These are phyloP conservation scores for Zopfia rhizophila DNA, from an alignment of 2,329 filamentous ascomycete genomes.

Conservation along the genomic window DNA sequence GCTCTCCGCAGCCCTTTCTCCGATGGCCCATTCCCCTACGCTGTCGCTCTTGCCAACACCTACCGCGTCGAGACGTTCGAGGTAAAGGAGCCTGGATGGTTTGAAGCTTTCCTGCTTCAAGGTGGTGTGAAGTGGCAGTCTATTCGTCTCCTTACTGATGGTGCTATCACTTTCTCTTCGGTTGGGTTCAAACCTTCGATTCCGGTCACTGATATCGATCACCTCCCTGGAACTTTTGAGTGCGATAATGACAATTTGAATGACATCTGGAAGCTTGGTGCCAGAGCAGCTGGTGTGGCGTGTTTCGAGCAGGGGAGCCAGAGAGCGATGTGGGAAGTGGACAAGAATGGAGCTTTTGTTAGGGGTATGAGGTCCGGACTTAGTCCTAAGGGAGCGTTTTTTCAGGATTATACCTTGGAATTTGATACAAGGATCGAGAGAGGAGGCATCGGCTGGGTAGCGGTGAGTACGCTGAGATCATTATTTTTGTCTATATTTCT, in stretches of 20 bases:
- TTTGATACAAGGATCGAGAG: constrained; percentile 52
- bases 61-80: constrained; percentile 55
- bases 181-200: constrained; percentile 48
- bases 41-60: too few species aligned
- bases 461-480: constrained; percentile 43
- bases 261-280: constrained; percentile 53
- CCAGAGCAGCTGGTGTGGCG: constrained; percentile 42
- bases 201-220: constrained; percentile 24
- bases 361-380: too few species aligned
- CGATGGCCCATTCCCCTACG: constrained; percentile 31
- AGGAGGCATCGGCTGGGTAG: constrained; percentile 53
- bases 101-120: constrained; percentile 51
- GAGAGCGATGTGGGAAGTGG: too few species aligned
- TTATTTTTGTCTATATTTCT: too few species aligned
- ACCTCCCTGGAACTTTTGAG: constrained; percentile 43
- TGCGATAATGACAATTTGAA: constrained; percentile 45
- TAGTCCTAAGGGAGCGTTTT: too few species aligned
- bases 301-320: constrained; percentile 55
- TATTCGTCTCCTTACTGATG: constrained; percentile 48
- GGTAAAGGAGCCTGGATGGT: constrained; percentile 38
- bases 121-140: constrained; percentile 56
- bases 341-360: constrained; percentile 48
- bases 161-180: constrained; percentile 39
- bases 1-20: constrained; percentile 6
- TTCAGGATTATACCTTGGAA: constrained; percentile 51